Percentiles rank a stretch among this genome's conserved stretches.
These are phyloP conservation scores for Fraxinus sp. DNA, from an alignment of 305 asterid genomes.

Conservation along the genomic window DNA sequence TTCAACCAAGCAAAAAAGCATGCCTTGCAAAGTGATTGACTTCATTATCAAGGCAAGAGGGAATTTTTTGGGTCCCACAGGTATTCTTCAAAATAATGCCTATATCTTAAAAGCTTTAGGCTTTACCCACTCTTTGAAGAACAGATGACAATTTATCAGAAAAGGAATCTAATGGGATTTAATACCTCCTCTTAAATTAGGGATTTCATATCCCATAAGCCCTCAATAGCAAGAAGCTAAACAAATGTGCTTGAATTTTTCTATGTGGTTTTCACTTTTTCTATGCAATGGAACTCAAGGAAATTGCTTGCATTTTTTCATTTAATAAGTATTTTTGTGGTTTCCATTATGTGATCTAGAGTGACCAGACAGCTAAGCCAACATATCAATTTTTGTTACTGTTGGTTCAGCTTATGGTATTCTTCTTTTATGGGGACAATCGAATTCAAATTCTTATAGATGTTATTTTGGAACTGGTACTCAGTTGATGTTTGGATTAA, in stretches of 20 bases:
- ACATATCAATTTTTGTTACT: background rate
- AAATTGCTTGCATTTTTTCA: background rate
- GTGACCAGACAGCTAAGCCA: background rate
- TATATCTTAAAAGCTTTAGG: background rate
- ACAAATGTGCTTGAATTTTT: background rate
- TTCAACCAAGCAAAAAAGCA: conserved; percentile 12
- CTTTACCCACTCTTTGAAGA: background rate
- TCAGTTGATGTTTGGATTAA: background rate
- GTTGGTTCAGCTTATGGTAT: background rate
- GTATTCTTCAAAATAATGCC: background rate
- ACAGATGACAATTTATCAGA: background rate
- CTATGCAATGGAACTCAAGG: background rate
- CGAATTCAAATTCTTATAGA: background rate
- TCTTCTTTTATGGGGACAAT: background rate
- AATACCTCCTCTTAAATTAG: conserved; percentile 8
- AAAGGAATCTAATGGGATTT: background rate
- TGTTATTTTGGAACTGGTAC: background rate
- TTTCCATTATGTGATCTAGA: background rate
- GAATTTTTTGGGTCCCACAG: background rate
- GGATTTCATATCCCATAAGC: background rate
- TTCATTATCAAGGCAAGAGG: background rate
- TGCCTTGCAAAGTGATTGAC: background rate
- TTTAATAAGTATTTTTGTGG: background rate
- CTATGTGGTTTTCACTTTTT: background rate
- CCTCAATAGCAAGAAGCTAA: background rate